Evolutionary conservation across 139 green algal species (phyloP).

Genomic region (Chlamydomonas schloesseri): DNA sequence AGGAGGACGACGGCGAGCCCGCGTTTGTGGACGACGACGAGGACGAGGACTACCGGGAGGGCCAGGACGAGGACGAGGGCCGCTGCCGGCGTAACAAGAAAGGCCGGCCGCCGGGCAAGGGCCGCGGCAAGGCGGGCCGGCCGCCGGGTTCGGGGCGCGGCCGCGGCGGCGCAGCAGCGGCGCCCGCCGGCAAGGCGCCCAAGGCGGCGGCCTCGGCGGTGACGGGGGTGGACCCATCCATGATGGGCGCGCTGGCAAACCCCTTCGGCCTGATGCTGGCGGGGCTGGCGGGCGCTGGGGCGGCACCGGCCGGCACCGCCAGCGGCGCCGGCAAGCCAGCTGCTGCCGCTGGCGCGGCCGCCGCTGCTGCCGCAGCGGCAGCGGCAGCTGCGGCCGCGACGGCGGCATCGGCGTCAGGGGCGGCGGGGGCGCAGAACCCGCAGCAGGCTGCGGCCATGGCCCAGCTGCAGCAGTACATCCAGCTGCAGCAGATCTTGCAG

Average conservation of each 20-base stretch:
- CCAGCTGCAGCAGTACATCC: neutral
- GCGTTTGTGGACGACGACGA: slow-evolving; percentile 26
- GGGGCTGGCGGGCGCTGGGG: neutral
- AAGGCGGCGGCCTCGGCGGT: neutral
- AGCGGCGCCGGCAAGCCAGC: neutral
- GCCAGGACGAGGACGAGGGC: slow-evolving; percentile 19
- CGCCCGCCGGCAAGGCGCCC: neutral
- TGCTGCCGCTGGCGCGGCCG: neutral
- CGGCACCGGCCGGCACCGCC: neutral
- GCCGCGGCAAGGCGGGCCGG: neutral
- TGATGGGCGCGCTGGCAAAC: neutral
- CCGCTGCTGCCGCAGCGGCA: neutral
- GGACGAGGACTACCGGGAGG: slow-evolving; percentile 17
- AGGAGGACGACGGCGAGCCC: slow-evolving; percentile 2
- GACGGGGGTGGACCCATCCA: no score
- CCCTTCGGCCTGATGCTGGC: neutral
- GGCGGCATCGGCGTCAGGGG: no score
- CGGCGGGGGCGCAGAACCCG: no score
- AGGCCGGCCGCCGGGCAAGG: neutral
- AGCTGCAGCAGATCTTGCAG: neutral
- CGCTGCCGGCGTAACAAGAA: neutral
- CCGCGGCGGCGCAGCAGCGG: neutral
- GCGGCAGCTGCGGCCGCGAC: no score
- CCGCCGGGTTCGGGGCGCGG: neutral
- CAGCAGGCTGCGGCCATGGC: neutral